Base-by-base conservation (phyloP, 1,139 yeast species). In the Debaryomyces fabryi region DNA sequence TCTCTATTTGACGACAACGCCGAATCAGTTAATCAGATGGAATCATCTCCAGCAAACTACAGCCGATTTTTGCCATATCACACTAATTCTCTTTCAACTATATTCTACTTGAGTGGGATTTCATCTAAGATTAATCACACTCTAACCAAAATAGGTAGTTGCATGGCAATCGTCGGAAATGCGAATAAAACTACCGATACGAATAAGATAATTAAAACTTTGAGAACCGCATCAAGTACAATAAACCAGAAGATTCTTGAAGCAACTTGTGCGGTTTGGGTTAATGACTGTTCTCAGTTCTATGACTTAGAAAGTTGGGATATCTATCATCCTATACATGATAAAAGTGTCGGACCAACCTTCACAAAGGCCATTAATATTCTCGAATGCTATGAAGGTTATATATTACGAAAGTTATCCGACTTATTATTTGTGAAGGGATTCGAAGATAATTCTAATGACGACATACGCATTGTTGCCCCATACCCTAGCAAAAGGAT, bases 181-280 rank as follows among this genome's bases (percentile, higher is more conserved):
- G 47, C 64, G 3, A 60, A 64, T 8, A 68, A 64, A 40, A 63
- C 65, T 46, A 46, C 62, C 4, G 78, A 74, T 21, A 72, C 79
- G 10, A 74, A 74, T 52, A 71, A 69, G 48, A 55, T 66, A 34
- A 60, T 76, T 45, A 74, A 74, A 50, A 58, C 57, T 40, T 63
- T 76, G 47, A 58, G 78, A 48, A 64, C 56, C 27, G 62, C 72
- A 3, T 67, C 76, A 3, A 36, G 57, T 9, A 58, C 66, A 21
- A 67, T 73, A 12, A 73, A 71, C 50, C 79, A 74, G 52, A 69
- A 68, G 46, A 65, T 74, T 3, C 56, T 75, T 47, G 80, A 76
- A 55, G 79, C 78, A 0, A 56, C 71, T 2, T 75, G 80, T 56
- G 65, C 80, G 4, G 74, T 72, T 0, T 76, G 80, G 80, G 74